Conservation (phyloP, 306 rosid genomes). For the Sicyos edulis region DNA sequence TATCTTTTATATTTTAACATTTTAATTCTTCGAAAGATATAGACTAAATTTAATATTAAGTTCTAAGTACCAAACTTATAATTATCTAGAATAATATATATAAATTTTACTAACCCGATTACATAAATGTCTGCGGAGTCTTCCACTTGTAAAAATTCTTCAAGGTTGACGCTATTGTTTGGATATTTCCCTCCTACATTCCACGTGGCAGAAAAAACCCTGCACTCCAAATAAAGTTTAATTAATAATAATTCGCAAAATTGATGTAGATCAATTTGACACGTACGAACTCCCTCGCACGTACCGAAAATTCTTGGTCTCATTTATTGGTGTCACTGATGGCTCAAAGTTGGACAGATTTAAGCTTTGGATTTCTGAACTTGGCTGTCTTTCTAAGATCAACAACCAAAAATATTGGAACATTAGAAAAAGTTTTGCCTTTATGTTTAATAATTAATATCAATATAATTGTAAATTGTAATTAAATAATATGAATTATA, state of each 20-base stretch:
- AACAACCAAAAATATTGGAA: slow-evolving; percentile 4
- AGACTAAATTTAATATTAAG: too few species aligned
- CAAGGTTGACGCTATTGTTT: slow-evolving; percentile 59
- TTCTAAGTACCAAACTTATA: too few species aligned
- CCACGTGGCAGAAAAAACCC: slow-evolving; percentile 88
- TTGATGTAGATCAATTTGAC: neutral
- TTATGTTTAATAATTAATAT: too few species aligned
- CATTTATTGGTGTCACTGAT: slow-evolving; percentile 40
- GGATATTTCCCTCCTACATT: slow-evolving; percentile 93
- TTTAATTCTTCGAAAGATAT: too few species aligned
- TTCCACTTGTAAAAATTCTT: slow-evolving; percentile 80
- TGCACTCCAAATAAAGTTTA: slow-evolving; percentile 5
- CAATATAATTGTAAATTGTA: too few species aligned
- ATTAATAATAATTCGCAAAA: neutral
- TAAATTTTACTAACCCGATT: slow-evolving; percentile 61
- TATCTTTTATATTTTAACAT: too few species aligned
- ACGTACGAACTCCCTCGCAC: neutral
- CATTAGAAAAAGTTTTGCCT: too few species aligned
- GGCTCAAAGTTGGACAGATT: slow-evolving; percentile 58
- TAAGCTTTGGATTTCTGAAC: slow-evolving; percentile 65
- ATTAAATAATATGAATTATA: too few species aligned
- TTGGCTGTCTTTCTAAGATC: slow-evolving; percentile 49
- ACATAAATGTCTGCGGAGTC: slow-evolving; percentile 75
- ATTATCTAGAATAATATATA: too few species aligned
- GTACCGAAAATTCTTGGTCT: slow-evolving; percentile 56